These are phyloP conservation scores for Rhododendron griersonianum DNA, from an alignment of 148 eudicot genomes.

Conservation along the genomic window DNA sequence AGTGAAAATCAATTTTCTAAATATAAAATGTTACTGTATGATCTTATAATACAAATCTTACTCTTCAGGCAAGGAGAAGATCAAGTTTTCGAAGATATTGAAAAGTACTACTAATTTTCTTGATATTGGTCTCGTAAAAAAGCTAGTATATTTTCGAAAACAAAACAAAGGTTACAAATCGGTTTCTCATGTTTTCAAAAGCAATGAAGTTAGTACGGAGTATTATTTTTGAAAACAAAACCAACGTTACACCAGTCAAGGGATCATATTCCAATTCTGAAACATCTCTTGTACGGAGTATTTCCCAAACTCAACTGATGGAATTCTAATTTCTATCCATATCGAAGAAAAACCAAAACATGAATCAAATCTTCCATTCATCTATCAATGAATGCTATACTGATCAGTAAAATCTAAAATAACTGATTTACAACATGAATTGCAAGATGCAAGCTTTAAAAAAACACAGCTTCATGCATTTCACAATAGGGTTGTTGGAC, in stretches of 20 bases:
- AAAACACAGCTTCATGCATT: slow-evolving; percentile 25
- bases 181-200: background rate
- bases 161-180: no score
- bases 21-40: no score
- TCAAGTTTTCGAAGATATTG: background rate
- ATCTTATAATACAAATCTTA: background rate
- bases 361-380: background rate
- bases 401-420: background rate
- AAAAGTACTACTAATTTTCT: no score
- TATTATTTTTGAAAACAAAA: background rate
- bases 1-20: no score
- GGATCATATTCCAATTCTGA: background rate
- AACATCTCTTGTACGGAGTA: background rate
- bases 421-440: slow-evolving; percentile 10
- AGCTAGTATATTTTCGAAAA: background rate
- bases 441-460: slow-evolving; percentile 22
- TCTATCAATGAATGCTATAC: background rate
- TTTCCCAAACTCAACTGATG: background rate
- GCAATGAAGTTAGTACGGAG: background rate
- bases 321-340: background rate
- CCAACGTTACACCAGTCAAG: background rate
- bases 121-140: background rate
- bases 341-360: background rate
- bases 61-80: background rate
- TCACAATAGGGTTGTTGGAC: background rate